Evolutionary conservation across 2,329 filamentous ascomycete genomes (phyloP).

Genomic region (Amphichorda felina): DNA sequence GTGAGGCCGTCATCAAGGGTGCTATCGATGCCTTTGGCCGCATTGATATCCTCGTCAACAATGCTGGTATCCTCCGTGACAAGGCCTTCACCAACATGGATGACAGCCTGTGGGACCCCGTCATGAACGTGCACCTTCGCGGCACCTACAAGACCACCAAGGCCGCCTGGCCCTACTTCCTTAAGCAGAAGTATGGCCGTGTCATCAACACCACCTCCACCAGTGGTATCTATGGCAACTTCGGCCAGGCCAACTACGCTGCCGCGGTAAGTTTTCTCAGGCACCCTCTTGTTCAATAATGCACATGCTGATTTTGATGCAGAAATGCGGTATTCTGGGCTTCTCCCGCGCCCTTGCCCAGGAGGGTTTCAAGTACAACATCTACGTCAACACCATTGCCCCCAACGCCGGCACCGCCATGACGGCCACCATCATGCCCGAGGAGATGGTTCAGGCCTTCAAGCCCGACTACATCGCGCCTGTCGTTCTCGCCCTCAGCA

Average conservation of each 20-base stretch:
- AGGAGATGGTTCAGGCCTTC: slow-evolving; percentile 97
- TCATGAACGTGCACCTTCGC: slow-evolving; percentile 83
- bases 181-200: slow-evolving; percentile 97
- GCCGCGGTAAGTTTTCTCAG: slow-evolving; percentile 52
- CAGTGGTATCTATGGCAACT: slow-evolving; percentile 97
- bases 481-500: slow-evolving; percentile 71
- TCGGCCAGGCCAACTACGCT: slow-evolving; percentile 96
- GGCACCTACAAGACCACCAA: slow-evolving; percentile 96
- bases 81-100: slow-evolving; percentile 98
- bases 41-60: slow-evolving; percentile 94
- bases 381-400: slow-evolving; percentile 94
- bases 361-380: slow-evolving; percentile 95
- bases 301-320: slow-evolving; percentile 8
- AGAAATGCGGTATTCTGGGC: slow-evolving; percentile 88
- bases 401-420: slow-evolving; percentile 94
- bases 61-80: slow-evolving; percentile 93
- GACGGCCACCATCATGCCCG: slow-evolving; percentile 87
- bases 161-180: slow-evolving; percentile 93
- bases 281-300: neutral
- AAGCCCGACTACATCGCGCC: slow-evolving; percentile 98
- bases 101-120: slow-evolving; percentile 83
- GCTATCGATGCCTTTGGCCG: slow-evolving; percentile 91
- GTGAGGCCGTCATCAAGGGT: slow-evolving; percentile 79
- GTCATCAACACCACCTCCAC: slow-evolving; percentile 96
- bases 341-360: slow-evolving; percentile 88